Evolutionary conservation across 139 green algal species (phyloP).

Genomic region (Chlorella sp.): DNA sequence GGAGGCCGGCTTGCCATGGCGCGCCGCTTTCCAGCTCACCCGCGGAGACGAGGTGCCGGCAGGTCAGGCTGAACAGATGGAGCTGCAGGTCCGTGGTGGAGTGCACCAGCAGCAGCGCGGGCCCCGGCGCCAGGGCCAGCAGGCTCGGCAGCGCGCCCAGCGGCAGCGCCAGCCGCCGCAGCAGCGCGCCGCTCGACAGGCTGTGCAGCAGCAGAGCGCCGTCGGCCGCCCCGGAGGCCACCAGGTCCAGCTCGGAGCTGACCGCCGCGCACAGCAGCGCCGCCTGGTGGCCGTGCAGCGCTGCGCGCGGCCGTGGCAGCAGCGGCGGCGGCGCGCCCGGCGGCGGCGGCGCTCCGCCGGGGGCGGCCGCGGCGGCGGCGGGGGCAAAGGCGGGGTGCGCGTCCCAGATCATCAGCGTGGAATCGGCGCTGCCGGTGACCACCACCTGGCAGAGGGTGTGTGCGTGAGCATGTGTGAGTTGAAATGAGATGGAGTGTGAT

Average conservation of each 20-base stretch:
- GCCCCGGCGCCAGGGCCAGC: not conserved
- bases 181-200: slow-evolving; percentile 43
- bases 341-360: not conserved
- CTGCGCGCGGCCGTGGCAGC: slow-evolving; percentile 31
- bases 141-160: slow-evolving; percentile 5
- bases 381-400: slow-evolving; percentile 3
- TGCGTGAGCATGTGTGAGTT: too few relatives aligned
- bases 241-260: slow-evolving; percentile 59
- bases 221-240: slow-evolving; percentile 45
- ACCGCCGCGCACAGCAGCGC: slow-evolving; percentile 57
- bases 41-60: slow-evolving; percentile 25
- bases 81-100: slow-evolving; percentile 41
- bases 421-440: slow-evolving; percentile 63
- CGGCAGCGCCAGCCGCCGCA: slow-evolving; percentile 9
- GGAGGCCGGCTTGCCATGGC: too few relatives aligned
- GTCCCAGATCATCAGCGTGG: slow-evolving; percentile 69
- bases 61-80: slow-evolving; percentile 55
- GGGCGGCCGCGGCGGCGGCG: too few relatives aligned
- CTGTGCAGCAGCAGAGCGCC: slow-evolving; percentile 64
- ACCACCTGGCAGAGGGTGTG: slow-evolving; percentile 25
- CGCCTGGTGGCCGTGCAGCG: slow-evolving; percentile 64
- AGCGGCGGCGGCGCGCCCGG: slow-evolving; percentile 30
- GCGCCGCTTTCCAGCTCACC: too few relatives aligned
- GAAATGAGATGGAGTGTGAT: too few relatives aligned
- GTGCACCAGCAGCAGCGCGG: slow-evolving; percentile 40